Conservation (phyloP, 192 early-diverging fungal species). For the Phycomyces nitens region DNA sequence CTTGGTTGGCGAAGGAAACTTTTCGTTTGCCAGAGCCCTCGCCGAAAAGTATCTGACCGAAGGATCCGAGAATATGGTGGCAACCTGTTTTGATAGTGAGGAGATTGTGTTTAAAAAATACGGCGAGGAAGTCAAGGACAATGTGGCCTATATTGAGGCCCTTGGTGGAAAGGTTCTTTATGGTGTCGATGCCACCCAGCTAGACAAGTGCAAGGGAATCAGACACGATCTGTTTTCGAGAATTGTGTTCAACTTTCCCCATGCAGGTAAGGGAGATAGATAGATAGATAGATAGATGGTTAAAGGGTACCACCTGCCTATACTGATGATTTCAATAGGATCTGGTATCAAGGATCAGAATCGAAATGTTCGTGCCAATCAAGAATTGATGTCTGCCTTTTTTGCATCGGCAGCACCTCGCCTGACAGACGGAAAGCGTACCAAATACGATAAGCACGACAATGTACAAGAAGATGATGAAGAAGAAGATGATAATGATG, state of each 20-base stretch:
- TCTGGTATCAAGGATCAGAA: constrained; percentile 90
- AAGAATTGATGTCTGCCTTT: constrained; percentile 61
- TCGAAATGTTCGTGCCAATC: constrained; percentile 80
- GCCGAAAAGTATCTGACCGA: constrained; percentile 50
- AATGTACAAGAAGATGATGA: neutral
- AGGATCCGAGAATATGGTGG: constrained; percentile 57
- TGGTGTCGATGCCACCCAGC: constrained; percentile 73
- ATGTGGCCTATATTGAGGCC: constrained; percentile 58
- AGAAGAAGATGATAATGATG: neutral
- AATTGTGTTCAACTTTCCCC: constrained; percentile 97
- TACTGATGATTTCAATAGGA: too few species aligned
- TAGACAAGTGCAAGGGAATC: constrained; percentile 59
- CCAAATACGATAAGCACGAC: neutral
- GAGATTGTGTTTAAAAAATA: constrained; percentile 74
- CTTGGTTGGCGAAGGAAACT: constrained; percentile 91
- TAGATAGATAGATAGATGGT: too few species aligned
- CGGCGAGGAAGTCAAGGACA: constrained; percentile 56
- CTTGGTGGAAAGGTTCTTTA: constrained; percentile 70
- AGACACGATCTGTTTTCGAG: constrained; percentile 61
- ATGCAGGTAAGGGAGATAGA: constrained; percentile 59
- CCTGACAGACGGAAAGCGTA: constrained; percentile 37
- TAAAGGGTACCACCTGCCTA: too few species aligned
- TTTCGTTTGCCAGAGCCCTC: constrained; percentile 81
- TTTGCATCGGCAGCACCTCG: constrained; percentile 55
- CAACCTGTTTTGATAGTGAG: constrained; percentile 76